phyloP scores from a whole-genome alignment of 805 yeast species.

The Candida silvicultrix region DNA sequence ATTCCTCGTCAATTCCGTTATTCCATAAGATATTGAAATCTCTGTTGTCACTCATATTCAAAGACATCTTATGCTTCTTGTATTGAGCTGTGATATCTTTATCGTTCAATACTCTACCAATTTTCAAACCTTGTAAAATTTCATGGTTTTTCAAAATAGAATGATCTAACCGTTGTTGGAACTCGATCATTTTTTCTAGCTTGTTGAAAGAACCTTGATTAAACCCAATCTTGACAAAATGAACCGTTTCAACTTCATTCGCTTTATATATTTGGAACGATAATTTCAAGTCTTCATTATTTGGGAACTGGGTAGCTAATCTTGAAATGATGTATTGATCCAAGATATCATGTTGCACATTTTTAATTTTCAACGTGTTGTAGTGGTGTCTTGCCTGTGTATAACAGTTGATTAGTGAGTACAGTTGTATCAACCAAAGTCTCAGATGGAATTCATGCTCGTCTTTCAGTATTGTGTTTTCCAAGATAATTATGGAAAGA shows the following conservation, averaged over 20 bases:
- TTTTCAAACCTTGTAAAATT: constrained; percentile 21
- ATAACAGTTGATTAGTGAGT: constrained; percentile 50
- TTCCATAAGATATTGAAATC: constrained; percentile 52
- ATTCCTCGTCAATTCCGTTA: constrained; percentile 33
- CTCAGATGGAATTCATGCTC: constrained; percentile 67
- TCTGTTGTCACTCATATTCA: constrained; percentile 47
- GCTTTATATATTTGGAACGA: constrained; percentile 47
- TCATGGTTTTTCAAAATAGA: constrained; percentile 33
- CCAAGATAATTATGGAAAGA: constrained; percentile 49
- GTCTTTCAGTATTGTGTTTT: constrained; percentile 47
- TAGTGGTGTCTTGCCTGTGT: constrained; percentile 45
- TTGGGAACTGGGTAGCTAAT: constrained; percentile 39
- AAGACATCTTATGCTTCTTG: constrained; percentile 19
- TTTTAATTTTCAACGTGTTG: constrained; percentile 53
- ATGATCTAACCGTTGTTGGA: constrained; percentile 42
- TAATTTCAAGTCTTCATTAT: constrained; percentile 28
- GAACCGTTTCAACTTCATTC: constrained; percentile 43
- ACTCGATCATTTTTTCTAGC: constrained; percentile 56
- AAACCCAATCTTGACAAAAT: constrained; percentile 46
- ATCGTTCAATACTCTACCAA: constrained; percentile 22
- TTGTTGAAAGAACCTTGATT: constrained; percentile 59
- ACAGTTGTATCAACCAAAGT: constrained; percentile 65
- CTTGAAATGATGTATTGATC: constrained; percentile 48
- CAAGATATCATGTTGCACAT: constrained; percentile 70
- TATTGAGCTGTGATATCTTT: constrained; percentile 23